These are phyloP conservation scores for Stephania yunnanensis DNA, from an alignment of 164 flowering plant species.

Conservation along the genomic window DNA sequence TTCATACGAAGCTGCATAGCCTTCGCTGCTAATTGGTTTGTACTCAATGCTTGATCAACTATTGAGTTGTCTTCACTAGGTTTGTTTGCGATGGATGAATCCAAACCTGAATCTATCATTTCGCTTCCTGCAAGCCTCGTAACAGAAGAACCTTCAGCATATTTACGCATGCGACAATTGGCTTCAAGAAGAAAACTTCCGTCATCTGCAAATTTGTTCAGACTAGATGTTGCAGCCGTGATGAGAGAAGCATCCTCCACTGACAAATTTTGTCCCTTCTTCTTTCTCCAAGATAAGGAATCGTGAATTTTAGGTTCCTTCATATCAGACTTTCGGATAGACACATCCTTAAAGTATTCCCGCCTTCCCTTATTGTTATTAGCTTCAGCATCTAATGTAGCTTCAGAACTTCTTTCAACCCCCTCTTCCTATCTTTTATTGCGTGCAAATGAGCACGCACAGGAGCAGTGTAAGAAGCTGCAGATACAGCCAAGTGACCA, in stretches of 20 bases:
- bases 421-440: conserved; percentile 58
- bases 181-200: conserved; percentile 60
- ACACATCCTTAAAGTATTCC: conserved; percentile 42
- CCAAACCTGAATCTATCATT: conserved; percentile 17
- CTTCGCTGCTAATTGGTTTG: conserved; percentile 89
- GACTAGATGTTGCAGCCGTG: conserved; percentile 44
- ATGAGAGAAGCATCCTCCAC: conserved; percentile 39
- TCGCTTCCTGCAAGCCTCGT: conserved; percentile 16
- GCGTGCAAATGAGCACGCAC: conserved; percentile 88
- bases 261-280: conserved; percentile 29
- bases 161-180: conserved; percentile 19
- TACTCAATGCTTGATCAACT: conserved; percentile 39
- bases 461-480: conserved; percentile 68
- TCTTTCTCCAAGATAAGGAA: conserved; percentile 80
- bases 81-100: conserved; percentile 7
- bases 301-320: conserved; percentile 56
- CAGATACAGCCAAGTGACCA: conserved; percentile 68
- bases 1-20: conserved; percentile 89
- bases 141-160: conserved; percentile 21
- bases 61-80: conserved; percentile 21
- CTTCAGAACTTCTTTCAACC: conserved; percentile 26
- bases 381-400: conserved; percentile 17
- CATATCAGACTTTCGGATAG: conserved; percentile 59
- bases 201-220: conserved; percentile 67
- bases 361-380: conserved; percentile 18